These are phyloP conservation scores for Limonium bicolor DNA, from an alignment of 148 eudicot species.

Conservation along the genomic window DNA sequence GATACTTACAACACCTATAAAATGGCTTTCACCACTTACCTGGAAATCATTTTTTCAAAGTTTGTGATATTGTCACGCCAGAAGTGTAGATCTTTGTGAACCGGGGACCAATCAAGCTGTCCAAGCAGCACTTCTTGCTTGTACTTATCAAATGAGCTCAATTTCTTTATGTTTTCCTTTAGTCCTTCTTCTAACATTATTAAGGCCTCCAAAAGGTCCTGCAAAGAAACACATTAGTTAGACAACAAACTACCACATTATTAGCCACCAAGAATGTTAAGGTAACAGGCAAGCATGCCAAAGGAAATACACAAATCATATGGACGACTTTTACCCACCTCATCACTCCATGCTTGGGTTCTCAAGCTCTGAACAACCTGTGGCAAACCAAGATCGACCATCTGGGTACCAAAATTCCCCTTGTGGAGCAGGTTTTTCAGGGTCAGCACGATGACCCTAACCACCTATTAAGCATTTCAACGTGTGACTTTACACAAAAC, in stretches of 20 bases:
- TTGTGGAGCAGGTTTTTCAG: slow-evolving; percentile 75
- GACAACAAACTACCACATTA: no score
- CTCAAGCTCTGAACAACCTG: slow-evolving; percentile 79
- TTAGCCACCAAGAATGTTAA: no score
- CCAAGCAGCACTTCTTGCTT: slow-evolving; percentile 97
- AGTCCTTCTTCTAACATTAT: slow-evolving; percentile 71
- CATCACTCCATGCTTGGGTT: slow-evolving; percentile 96
- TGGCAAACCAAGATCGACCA: slow-evolving; percentile 80
- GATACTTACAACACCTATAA: no score
- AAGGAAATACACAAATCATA: no score
- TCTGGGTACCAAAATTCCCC: slow-evolving; percentile 76
- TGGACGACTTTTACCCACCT: slow-evolving; percentile 51
- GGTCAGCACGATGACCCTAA: slow-evolving; percentile 72
- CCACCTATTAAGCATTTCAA: no score
- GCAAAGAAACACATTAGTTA: no score
- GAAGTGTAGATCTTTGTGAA: slow-evolving; percentile 84
- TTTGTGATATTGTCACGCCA: slow-evolving; percentile 77
- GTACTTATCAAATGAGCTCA: slow-evolving; percentile 92
- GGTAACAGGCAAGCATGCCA: no score
- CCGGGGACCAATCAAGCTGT: slow-evolving; percentile 96
- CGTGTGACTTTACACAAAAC: no score
- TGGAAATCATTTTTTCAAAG: slow-evolving; percentile 91
- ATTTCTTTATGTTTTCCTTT: slow-evolving; percentile 67
- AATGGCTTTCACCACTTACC: no score
- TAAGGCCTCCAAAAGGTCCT: slow-evolving; percentile 89